These are phyloP conservation scores for Stagonosporopsis chrysanthemi DNA, from an alignment of 2,329 filamentous ascomycete genomes.

Conservation along the genomic window DNA sequence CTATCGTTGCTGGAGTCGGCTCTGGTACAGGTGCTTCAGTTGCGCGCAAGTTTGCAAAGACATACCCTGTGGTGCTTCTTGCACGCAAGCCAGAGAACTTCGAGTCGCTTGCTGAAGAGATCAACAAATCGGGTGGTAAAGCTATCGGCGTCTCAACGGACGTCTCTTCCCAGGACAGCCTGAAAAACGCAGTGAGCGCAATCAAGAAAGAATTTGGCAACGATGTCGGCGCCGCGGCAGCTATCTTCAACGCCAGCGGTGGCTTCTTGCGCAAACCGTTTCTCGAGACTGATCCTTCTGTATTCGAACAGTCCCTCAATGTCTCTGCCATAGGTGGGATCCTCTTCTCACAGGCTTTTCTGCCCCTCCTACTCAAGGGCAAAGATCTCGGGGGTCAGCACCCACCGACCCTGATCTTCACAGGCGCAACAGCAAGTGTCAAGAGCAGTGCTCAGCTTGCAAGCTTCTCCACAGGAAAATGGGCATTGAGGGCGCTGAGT, in stretches of 20 bases:
- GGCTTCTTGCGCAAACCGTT: constrained; percentile 66
- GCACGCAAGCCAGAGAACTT: constrained; percentile 72
- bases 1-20: constrained; percentile 76
- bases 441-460: constrained; percentile 74
- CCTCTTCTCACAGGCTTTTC: constrained; percentile 73
- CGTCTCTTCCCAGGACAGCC: constrained; percentile 62
- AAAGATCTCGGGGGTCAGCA: constrained; percentile 60
- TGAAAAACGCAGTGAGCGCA: constrained; percentile 67
- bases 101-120: constrained; percentile 71
- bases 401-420: constrained; percentile 83
- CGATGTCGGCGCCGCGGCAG: constrained; percentile 59
- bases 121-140: constrained; percentile 70
- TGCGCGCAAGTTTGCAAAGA: constrained; percentile 65
- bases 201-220: constrained; percentile 67
- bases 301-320: constrained; percentile 61
- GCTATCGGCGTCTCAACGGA: constrained; percentile 76
- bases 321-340: constrained; percentile 69
- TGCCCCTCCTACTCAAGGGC: constrained; percentile 74
- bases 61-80: constrained; percentile 78
- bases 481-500: constrained; percentile 74
- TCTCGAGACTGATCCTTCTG: constrained; percentile 65
- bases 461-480: constrained; percentile 80
- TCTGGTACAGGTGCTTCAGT: constrained; percentile 71
- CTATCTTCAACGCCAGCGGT: constrained; percentile 74
- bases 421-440: constrained; percentile 82